A percentile compares a stretch with the other conserved stretches of the same genome.
Conservation (phyloP, 2,329 filamentous ascomycete genomes). For the Fusarium sp. region DNA sequence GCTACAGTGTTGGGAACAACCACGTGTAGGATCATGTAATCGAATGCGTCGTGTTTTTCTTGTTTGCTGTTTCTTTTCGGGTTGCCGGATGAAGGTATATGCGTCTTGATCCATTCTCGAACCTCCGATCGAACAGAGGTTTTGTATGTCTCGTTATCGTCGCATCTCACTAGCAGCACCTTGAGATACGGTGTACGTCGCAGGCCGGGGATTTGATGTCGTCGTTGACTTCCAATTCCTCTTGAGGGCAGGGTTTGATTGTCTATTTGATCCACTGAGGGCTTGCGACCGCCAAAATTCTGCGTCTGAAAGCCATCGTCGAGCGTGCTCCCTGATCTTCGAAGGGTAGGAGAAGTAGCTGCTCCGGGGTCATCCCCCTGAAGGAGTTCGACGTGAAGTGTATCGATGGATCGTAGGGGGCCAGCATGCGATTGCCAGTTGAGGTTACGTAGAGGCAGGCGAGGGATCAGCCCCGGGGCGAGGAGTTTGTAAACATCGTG, state of each 20-base stretch:
- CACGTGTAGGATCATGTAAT: constrained; percentile 95
- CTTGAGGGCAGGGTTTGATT: constrained; percentile 52
- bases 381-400: constrained; percentile 91
- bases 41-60: constrained; percentile 96
- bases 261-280: constrained; percentile 58
- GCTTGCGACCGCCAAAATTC: constrained; percentile 60
- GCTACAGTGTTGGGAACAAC: constrained; percentile 89
- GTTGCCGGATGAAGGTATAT: constrained; percentile 73
- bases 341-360: constrained; percentile 51
- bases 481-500: constrained; percentile 88
- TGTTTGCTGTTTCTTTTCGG: constrained; percentile 74
- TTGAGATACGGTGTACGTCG: constrained; percentile 95
- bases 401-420: constrained; percentile 92
- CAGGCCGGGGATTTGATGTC: constrained; percentile 95
- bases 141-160: constrained; percentile 97
- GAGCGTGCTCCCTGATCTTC: constrained; percentile 54
- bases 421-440: constrained; percentile 97
- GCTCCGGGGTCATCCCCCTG: constrained; percentile 67
- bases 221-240: constrained; percentile 63
- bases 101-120: constrained; percentile 90
- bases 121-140: constrained; percentile 81
- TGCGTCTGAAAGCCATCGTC: constrained; percentile 76
- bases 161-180: constrained; percentile 88
- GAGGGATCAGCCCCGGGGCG: constrained; percentile 81
- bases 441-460: constrained; percentile 89